Conservation (phyloP, 305 asterid genomes). For the Fraxinus xanthoxyloides region DNA sequence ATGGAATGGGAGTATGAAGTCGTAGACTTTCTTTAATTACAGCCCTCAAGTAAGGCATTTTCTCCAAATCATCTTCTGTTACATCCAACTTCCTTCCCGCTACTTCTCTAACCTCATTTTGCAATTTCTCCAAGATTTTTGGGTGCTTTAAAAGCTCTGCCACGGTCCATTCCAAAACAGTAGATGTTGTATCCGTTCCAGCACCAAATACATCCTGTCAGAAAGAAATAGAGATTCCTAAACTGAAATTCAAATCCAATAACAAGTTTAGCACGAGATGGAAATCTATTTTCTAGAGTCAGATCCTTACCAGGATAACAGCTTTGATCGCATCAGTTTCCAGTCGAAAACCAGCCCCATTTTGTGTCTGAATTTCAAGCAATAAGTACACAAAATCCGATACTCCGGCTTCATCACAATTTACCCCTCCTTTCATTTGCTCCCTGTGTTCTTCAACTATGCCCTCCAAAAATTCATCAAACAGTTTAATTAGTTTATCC, state of each 20-base stretch:
- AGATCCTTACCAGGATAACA: neutral
- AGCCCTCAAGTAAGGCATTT: neutral
- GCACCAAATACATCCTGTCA: neutral
- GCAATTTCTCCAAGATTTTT: constrained; percentile 4
- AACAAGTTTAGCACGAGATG: neutral
- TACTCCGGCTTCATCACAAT: neutral
- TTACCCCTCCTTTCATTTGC: neutral
- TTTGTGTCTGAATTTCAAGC: constrained; percentile 8
- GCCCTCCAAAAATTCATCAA: constrained; percentile 15
- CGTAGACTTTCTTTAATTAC: constrained; percentile 21
- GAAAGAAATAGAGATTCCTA: neutral
- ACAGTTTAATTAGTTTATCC: neutral
- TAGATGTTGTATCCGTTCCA: neutral
- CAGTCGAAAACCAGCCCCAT: neutral
- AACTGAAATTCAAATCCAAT: neutral
- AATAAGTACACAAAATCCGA: constrained; percentile 11
- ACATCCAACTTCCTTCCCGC: neutral
- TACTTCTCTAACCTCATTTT: neutral
- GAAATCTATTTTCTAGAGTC: neutral
- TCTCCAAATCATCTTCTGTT: neutral
- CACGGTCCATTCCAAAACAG: neutral
- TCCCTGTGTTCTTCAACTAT: constrained; percentile 9
- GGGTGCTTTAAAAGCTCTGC: neutral
- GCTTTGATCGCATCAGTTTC: neutral
- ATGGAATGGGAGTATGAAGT: constrained; percentile 19